Conservation (phyloP, 148 eudicot species). For the Pharnaceum exiguum region DNA sequence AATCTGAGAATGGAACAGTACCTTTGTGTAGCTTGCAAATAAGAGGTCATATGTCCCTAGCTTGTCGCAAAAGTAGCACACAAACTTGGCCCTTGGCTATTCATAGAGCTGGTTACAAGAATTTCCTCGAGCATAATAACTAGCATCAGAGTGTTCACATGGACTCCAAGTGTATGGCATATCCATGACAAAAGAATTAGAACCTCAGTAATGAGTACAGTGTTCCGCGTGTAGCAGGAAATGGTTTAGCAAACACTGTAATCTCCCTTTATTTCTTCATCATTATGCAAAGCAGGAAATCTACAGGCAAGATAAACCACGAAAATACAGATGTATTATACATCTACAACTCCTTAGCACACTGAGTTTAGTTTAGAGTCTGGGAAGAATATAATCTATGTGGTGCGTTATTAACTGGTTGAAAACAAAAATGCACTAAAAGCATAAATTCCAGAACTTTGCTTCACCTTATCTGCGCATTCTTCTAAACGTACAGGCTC, state of each 20-base stretch:
- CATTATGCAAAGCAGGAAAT: too few species aligned
- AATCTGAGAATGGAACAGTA: conserved; percentile 20
- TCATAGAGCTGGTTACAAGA: conserved; percentile 21
- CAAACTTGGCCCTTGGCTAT: conserved; percentile 21
- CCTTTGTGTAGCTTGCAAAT: conserved; percentile 6
- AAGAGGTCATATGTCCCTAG: conserved; percentile 23
- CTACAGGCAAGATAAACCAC: too few species aligned
- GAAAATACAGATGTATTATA: too few species aligned
- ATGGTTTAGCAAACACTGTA: too few species aligned
- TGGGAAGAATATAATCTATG: too few species aligned
- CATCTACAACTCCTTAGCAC: too few species aligned
- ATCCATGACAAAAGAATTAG: conserved; percentile 4
- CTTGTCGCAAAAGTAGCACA: conserved; percentile 16
- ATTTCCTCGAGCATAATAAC: background rate
- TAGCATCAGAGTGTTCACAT: background rate
- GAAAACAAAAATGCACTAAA: background rate
- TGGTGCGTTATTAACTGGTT: background rate
- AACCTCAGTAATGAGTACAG: conserved; percentile 8
- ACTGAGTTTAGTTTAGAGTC: too few species aligned
- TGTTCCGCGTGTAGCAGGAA: conserved; percentile 3
- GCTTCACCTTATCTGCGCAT: background rate
- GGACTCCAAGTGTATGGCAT: conserved; percentile 1
- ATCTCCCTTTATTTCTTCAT: too few species aligned
- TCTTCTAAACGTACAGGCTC: background rate
- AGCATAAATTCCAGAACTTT: too few species aligned